These are phyloP conservation scores for Monosporozyma unispora DNA, from an alignment of 805 yeast genomes.

Conservation along the genomic window DNA sequence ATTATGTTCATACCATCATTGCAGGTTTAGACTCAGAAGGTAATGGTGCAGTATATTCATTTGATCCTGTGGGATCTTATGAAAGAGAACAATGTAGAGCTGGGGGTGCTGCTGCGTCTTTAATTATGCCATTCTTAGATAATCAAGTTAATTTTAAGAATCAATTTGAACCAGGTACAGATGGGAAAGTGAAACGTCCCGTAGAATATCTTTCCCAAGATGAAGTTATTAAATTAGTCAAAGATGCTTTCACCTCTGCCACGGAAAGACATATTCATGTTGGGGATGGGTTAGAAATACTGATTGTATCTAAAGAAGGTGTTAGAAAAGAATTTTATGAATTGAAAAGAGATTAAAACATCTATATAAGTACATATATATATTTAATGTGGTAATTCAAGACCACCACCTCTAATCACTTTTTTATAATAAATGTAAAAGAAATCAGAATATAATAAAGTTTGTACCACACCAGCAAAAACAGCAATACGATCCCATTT, in stretches of 20 bases:
- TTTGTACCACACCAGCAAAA: conserved; percentile 76
- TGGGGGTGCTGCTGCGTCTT: conserved; percentile 93
- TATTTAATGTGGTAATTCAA: conserved; percentile 50
- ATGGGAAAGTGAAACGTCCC: conserved; percentile 56
- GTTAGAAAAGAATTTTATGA: conserved; percentile 75
- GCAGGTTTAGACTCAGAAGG: conserved; percentile 88
- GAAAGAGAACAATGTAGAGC: conserved; percentile 97
- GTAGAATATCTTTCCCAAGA: conserved; percentile 62
- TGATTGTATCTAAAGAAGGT: conserved; percentile 90
- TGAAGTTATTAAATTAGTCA: conserved; percentile 78
- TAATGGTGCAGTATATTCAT: conserved; percentile 89
- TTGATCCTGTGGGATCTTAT: conserved; percentile 96
- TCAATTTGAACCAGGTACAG: conserved; percentile 72
- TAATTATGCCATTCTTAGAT: conserved; percentile 95
- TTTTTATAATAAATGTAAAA: conserved; percentile 80
- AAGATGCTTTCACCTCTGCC: conserved; percentile 91
- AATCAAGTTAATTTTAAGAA: conserved; percentile 95
- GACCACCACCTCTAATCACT: conserved; percentile 71
- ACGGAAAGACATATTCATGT: conserved; percentile 98
- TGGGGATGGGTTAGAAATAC: conserved; percentile 90
- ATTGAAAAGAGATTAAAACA: conserved; percentile 67
- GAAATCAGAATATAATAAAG: conserved; percentile 86
- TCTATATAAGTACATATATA: conserved; percentile 1
- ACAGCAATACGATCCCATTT: conserved; percentile 61
- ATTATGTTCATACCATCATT: conserved; percentile 87